phyloP scores from a whole-genome alignment of 139 green algal species.

The Chlamydomonas sphaeroides region DNA sequence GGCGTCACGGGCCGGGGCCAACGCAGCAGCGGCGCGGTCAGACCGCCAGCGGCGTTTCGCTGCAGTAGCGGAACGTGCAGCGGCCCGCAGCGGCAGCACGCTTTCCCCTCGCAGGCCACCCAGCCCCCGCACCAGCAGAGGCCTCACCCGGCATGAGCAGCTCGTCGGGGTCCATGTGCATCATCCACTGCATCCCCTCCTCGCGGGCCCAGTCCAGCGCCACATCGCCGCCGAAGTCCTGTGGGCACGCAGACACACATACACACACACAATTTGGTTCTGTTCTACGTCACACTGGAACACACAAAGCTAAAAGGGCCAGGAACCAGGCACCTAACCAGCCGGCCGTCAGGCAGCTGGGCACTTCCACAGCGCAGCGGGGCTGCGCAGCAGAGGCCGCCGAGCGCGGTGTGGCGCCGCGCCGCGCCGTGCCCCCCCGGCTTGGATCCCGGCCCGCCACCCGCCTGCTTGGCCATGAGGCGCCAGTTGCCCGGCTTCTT shows the following conservation, averaged over 20 bases:
- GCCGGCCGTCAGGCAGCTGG: neutral
- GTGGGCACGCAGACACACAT: too few species aligned
- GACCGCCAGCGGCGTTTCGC: neutral
- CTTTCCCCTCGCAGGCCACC: neutral
- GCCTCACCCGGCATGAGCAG: constrained; percentile 8
- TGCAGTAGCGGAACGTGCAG: too few species aligned
- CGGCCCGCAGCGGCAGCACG: neutral
- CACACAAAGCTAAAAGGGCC: too few species aligned
- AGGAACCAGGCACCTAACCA: too few species aligned
- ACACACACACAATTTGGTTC: too few species aligned
- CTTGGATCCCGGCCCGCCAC: too few species aligned
- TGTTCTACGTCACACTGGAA: too few species aligned
- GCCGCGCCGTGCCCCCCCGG: too few species aligned
- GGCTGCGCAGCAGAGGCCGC: neutral
- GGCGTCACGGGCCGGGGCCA: too few species aligned
- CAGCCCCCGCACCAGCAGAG: too few species aligned
- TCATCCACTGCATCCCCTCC: constrained; percentile 23
- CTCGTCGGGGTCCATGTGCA: constrained; percentile 32
- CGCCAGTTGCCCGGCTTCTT: constrained; percentile 11
- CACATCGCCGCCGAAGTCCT: neutral
- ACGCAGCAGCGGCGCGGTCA: neutral
- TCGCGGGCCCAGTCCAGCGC: neutral
- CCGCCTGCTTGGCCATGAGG: constrained; percentile 21
- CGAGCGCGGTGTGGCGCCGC: too few species aligned
- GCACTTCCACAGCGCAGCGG: neutral